These are phyloP conservation scores for Aspergillus terreus DNA, from an alignment of 2,329 filamentous ascomycete species.

Conservation along the genomic window DNA sequence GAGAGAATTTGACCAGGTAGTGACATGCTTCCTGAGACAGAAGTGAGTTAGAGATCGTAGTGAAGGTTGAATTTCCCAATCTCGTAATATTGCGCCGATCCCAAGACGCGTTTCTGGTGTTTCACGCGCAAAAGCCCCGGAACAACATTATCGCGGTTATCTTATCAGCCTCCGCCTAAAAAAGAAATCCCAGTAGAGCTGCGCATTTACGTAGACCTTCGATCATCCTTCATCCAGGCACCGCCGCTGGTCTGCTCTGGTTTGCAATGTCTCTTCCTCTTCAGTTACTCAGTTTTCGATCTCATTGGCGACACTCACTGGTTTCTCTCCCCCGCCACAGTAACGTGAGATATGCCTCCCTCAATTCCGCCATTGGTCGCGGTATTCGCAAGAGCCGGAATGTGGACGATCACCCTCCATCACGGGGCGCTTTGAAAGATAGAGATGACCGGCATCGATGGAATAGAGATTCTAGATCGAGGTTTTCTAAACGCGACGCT, in stretches of 20 bases:
- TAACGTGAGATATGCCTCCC: conserved; percentile 48
- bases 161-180: conserved; percentile 15
- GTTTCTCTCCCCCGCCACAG: conserved; percentile 10
- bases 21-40: no score
- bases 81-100: conserved; percentile 11
- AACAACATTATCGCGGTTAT: conserved; percentile 16
- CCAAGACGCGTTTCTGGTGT: conserved; percentile 4
- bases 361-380: conserved; percentile 65
- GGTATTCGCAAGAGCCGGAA: conserved; percentile 54
- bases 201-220: background rate
- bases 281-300: conserved; percentile 6
- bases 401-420: conserved; percentile 1
- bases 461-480: background rate
- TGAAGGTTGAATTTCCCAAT: conserved; percentile 2
- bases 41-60: no score
- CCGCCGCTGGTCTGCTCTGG: background rate
- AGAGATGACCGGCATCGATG: background rate
- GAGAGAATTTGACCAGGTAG: background rate
- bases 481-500: background rate
- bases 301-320: conserved; percentile 14
- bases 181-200: conserved; percentile 1
- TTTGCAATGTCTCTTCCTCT: conserved; percentile 1
- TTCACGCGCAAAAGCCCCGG: conserved; percentile 8
- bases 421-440: background rate
- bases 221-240: background rate